Evolutionary conservation across 495 filamentous ascomycete genomes (phyloP).

Genomic region (Parathielavia appendiculata): DNA sequence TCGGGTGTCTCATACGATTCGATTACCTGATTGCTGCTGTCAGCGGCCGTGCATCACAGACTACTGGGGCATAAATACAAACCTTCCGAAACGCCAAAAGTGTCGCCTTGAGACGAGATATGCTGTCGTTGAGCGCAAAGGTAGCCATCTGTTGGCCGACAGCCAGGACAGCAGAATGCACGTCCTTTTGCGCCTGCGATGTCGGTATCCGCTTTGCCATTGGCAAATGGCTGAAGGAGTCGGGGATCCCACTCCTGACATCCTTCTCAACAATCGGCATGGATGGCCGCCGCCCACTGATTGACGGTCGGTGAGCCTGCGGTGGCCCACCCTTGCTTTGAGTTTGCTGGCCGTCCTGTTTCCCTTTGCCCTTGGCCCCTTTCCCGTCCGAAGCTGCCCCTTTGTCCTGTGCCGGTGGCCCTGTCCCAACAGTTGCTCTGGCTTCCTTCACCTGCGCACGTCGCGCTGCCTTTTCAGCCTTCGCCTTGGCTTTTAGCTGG

Average conservation of each 20-base stretch:
- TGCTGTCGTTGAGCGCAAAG: constrained; percentile 86
- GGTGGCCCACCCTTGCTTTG: constrained; percentile 29
- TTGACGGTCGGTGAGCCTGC: constrained; percentile 33
- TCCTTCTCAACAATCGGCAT: constrained; percentile 45
- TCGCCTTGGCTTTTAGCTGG: constrained; percentile 70
- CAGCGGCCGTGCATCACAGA: not conserved
- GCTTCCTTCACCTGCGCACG: constrained; percentile 58
- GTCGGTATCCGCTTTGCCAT: constrained; percentile 68
- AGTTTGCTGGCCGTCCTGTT: constrained; percentile 41
- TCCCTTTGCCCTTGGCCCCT: constrained; percentile 44
- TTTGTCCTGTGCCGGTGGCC: constrained; percentile 6
- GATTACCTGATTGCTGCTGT: constrained; percentile 59
- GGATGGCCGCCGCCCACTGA: constrained; percentile 36
- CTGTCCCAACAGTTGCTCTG: constrained; percentile 28
- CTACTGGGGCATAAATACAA: constrained; percentile 23
- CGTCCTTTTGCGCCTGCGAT: constrained; percentile 75
- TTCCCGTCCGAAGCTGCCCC: constrained; percentile 31
- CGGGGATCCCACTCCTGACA: constrained; percentile 47
- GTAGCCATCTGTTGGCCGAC: constrained; percentile 86
- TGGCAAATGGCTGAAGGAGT: constrained; percentile 81
- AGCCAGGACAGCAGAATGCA: constrained; percentile 81
- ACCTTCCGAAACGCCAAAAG: constrained; percentile 85
- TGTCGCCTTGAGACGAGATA: constrained; percentile 79
- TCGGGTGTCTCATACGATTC: constrained; percentile 84
- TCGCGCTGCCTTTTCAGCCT: constrained; percentile 72